Base-by-base conservation (phyloP, 108 stramenopile species). In the Nitzschia sp. region DNA sequence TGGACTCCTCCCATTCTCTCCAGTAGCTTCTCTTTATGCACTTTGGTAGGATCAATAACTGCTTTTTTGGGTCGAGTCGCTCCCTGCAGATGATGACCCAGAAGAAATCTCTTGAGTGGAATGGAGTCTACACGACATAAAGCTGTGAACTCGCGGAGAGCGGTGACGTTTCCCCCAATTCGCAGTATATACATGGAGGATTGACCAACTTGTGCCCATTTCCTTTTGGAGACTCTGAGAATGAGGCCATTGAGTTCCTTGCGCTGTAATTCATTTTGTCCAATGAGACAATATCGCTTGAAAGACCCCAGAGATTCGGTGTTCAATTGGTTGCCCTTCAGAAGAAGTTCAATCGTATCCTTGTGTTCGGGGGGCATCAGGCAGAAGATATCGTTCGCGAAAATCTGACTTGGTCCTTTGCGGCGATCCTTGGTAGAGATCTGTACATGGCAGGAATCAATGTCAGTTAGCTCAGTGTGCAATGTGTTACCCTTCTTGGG, bases 111-210 rank as follows among this genome's bases (percentile, higher is more conserved):
- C 19, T 80, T 64, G 11, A 93, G 57, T 8, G 92, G 89, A 37
- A 89, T 82, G 22, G 62, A 57, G 62, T 86, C 83, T 57, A 91
- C 79, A 22, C 75, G 70, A 59, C 84, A 89, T 20, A 93, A 67
- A 15, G 92, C 92, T 46, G 88, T 93, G 53, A 89, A 93, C 63
- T 93, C 92, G 40, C 92, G 68, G 26, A 91, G 50, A 0, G 87
- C 78, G 19, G 92, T 93, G 46, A 93, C 64, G 61, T 91, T 93
- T 63, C 70, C 64, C 17, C 92, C 89, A 53, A 91, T 72, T 43
- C 75, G 80, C 9, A 90, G n/a, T 11, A 91, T 34, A 41, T 58
- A 75, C 89, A 89, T 84, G 50, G 83, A 73, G 38, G 65, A 46
- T 12, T 20, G 20, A 10, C 63, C 73, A 0, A 71, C 41, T 7